Percentiles rank a stretch among this genome's conserved stretches.
These are phyloP conservation scores for Digitaria exilis DNA, from an alignment of 202 grass and related monocot genomes.

Conservation along the genomic window DNA sequence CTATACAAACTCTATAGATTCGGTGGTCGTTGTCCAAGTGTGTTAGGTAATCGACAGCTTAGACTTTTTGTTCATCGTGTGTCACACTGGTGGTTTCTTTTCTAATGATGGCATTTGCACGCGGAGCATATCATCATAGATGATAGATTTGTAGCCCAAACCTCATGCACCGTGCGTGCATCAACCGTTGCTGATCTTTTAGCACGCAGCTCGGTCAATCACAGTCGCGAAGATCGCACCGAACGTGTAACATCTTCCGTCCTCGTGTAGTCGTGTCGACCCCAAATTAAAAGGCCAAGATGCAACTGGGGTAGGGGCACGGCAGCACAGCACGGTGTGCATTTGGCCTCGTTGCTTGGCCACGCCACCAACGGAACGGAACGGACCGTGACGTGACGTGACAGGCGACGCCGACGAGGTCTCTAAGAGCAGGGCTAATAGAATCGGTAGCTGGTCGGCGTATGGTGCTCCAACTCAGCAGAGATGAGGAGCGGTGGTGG, in stretches of 20 bases:
- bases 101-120: neutral
- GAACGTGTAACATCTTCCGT: neutral
- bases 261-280: neutral
- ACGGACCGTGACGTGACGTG: slow-evolving; percentile 21
- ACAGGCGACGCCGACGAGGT: neutral
- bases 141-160: too few species aligned
- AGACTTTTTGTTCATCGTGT: slow-evolving; percentile 9
- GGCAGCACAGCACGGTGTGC: too few species aligned
- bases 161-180: neutral
- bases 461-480: too few species aligned
- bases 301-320: neutral
- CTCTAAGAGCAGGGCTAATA: too few species aligned
- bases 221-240: neutral
- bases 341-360: neutral
- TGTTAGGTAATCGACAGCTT: slow-evolving; percentile 38
- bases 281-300: neutral
- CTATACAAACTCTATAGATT: neutral
- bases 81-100: neutral
- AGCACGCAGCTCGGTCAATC: neutral
- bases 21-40: slow-evolving; percentile 14
- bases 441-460: too few species aligned
- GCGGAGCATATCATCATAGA: too few species aligned
- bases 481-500: too few species aligned
- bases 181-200: neutral
- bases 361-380: neutral